Base-by-base conservation (phyloP, 306 rosid genomes). In the Dalbergia cochinchinensis region DNA sequence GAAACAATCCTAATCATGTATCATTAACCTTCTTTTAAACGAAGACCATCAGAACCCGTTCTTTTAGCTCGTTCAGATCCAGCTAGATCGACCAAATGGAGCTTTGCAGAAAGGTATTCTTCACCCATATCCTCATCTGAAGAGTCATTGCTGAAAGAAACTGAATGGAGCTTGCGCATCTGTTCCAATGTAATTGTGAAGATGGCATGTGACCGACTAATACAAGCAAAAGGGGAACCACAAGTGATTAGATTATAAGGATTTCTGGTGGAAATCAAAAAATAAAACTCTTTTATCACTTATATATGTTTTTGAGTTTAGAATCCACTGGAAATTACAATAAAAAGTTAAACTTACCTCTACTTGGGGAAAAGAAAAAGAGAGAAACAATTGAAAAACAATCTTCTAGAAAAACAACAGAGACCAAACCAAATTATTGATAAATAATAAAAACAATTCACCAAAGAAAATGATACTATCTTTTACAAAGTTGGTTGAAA, bases 61-160 rank as follows among this genome's bases (percentile, higher is more conserved):
- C 97, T 89, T 86, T 92, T 92, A 65, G 94, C 97, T 83, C 94
- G 89, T 75, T 92, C 97, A 57, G 97, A 92, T 84, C 97, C 97
- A 64, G 97, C 97, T 50, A 92, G 91, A 90, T 92, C 97, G 73
- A 92, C 97, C 82, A 92, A 86, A 85, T 92, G 97, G 70, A 92
- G 89, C 88, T 92, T 92, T 70, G 94, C 93, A 69, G 93, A 90
- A 80, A 92, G 86, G 75, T 92, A 92, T 79, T 90, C 97, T 86
- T 90, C 93, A 68, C 94, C 94, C 89, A 90, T 90, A 78, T 90
- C 94, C 87, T 89, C 94, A 70, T 90, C 94, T 31, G 77, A 77
- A 73, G 85, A 65, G 83, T 87, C 93, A 83, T 79, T 86, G 75
- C 87, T 83, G 10, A 89, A 77, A 86, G 89, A 87, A 79, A 47